These are phyloP conservation scores for Didymella pinodella DNA, from an alignment of 2,329 filamentous ascomycete species.

Conservation along the genomic window DNA sequence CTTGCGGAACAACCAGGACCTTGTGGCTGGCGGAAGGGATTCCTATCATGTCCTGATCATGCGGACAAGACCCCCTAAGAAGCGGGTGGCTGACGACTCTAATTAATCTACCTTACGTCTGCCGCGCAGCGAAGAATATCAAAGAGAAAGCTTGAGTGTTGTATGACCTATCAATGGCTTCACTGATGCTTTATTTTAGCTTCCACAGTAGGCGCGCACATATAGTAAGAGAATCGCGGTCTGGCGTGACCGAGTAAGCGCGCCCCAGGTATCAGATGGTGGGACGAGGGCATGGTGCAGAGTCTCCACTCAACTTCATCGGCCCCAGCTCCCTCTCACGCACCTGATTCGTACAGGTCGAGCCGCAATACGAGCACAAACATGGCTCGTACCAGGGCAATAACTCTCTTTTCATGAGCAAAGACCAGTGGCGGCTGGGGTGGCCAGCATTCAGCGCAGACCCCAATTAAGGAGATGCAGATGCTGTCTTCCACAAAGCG, in stretches of 20 bases:
- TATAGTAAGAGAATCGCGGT: background rate
- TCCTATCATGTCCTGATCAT: slow-evolving; percentile 7
- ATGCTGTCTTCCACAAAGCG: background rate
- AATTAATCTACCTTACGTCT: slow-evolving; percentile 6
- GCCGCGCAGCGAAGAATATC: slow-evolving; percentile 7
- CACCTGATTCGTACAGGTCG: background rate
- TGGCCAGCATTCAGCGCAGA: background rate
- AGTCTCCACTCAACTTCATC: slow-evolving; percentile 7
- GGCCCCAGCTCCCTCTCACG: slow-evolving; percentile 1
- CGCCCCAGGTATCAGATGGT: background rate
- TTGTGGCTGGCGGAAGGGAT: slow-evolving; percentile 16
- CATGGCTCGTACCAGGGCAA: background rate
- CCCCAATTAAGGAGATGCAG: background rate
- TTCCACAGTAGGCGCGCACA: background rate
- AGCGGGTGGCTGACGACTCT: slow-evolving; percentile 15
- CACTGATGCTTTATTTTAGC: background rate
- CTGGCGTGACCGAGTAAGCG: background rate
- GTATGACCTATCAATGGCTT: background rate
- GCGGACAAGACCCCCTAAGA: background rate
- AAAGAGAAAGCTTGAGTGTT: slow-evolving; percentile 9
- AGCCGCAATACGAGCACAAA: background rate
- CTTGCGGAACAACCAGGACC: background rate
- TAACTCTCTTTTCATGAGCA: background rate
- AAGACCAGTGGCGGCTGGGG: background rate
- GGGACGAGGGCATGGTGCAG: background rate